phyloP scores from a whole-genome alignment of 768 basidiomycete genomes.

The Clathrus columnatus region DNA sequence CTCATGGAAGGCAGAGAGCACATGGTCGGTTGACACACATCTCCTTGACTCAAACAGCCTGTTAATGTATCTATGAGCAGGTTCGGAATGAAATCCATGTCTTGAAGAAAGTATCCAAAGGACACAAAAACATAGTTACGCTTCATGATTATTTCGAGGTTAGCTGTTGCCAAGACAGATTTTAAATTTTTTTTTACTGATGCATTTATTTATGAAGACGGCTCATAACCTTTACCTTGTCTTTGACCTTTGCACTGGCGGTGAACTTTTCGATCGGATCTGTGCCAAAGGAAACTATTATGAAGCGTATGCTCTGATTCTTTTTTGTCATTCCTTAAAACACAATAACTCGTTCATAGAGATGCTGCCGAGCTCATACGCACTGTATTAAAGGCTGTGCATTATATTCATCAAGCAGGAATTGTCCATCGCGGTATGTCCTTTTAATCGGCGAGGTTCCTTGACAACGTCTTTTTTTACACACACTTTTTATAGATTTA shows the following conservation, averaged over 20 bases:
- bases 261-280: slow-evolving; percentile 98
- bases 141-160: slow-evolving; percentile 96
- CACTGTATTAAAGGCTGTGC: slow-evolving; percentile 78
- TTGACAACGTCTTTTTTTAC: neutral
- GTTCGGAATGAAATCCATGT: slow-evolving; percentile 96
- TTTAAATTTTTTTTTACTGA: too few relatives aligned
- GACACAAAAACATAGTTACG: slow-evolving; percentile 85
- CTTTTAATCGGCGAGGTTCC: neutral
- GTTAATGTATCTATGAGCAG: slow-evolving; percentile 30
- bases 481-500: slow-evolving; percentile 46
- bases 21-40: slow-evolving; percentile 56
- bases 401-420: slow-evolving; percentile 84
- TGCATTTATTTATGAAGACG: too few relatives aligned
- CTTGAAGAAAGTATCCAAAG: slow-evolving; percentile 86
- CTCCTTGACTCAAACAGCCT: slow-evolving; percentile 1
- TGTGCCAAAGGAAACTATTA: slow-evolving; percentile 96
- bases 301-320: slow-evolving; percentile 60
- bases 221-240: slow-evolving; percentile 88
- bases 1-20: slow-evolving; percentile 96
- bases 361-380: slow-evolving; percentile 86
- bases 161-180: slow-evolving; percentile 13
- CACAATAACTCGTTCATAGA: slow-evolving; percentile 27
- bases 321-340: slow-evolving; percentile 1
- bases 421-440: slow-evolving; percentile 82
- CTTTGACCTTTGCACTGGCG: slow-evolving; percentile 95